These are phyloP conservation scores for Chytriomyces confervae DNA, from an alignment of 192 early-diverging fungal species.

Conservation along the genomic window DNA sequence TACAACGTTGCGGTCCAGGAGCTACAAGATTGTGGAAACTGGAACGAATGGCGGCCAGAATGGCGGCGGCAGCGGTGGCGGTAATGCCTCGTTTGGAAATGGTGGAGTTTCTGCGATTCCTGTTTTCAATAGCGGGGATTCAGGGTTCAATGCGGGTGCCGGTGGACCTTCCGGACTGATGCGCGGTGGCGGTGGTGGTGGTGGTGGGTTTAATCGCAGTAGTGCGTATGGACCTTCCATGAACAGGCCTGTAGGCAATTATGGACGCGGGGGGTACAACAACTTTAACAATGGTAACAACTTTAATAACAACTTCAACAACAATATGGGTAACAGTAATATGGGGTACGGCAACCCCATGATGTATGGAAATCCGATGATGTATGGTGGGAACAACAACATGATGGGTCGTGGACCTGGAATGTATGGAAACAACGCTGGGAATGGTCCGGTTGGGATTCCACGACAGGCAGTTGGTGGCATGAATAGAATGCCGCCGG, in stretches of 20 bases:
- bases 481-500: neutral
- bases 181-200: no score
- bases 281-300: neutral
- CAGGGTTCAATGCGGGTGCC: neutral
- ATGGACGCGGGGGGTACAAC: slow-evolving; percentile 6
- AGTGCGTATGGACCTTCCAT: neutral
- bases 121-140: neutral
- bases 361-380: slow-evolving; percentile 2
- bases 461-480: neutral
- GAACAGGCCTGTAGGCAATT: neutral
- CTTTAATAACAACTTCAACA: neutral
- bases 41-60: neutral
- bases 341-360: no score
- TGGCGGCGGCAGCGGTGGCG: neutral
- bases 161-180: no score
- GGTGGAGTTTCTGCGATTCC: slow-evolving; percentile 10
- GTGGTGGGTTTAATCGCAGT: neutral
- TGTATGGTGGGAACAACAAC: neutral
- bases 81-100: neutral
- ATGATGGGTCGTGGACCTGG: neutral
- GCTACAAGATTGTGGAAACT: neutral
- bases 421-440: no score
- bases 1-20: neutral
- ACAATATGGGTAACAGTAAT: neutral
- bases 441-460: no score